Conservation (phyloP, 345 rosid species). For the Eucalyptus cladocalyx region DNA sequence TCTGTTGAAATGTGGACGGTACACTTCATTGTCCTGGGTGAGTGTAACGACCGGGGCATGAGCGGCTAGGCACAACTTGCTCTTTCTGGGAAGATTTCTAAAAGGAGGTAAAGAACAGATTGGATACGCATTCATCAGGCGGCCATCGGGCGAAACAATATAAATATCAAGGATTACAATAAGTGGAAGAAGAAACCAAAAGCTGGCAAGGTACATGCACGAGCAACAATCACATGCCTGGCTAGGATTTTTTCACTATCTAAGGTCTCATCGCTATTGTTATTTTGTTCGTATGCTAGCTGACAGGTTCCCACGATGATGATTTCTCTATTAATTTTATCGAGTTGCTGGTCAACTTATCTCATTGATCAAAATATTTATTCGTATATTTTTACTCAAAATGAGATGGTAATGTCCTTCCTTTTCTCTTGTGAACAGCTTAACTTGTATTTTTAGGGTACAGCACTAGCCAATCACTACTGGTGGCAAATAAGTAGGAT, state of each 20-base stretch:
- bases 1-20: background rate
- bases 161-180: background rate
- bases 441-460: background rate
- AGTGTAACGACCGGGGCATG: background rate
- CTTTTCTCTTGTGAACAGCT: background rate
- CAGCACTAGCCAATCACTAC: background rate
- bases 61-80: background rate
- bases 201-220: background rate
- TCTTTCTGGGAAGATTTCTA: background rate
- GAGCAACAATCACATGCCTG: background rate
- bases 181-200: background rate
- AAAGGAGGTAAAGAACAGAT: background rate
- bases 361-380: background rate
- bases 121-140: background rate
- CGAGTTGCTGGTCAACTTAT: background rate
- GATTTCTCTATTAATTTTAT: no score
- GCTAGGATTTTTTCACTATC: background rate
- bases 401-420: background rate
- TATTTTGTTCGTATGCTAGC: background rate
- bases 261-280: background rate
- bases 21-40: background rate
- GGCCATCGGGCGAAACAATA: background rate
- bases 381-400: background rate
- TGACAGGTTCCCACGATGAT: background rate
- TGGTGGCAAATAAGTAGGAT: background rate